Conservation (phyloP, 2,329 filamentous ascomycete genomes). For the Xylariomycetidae sp. region DNA sequence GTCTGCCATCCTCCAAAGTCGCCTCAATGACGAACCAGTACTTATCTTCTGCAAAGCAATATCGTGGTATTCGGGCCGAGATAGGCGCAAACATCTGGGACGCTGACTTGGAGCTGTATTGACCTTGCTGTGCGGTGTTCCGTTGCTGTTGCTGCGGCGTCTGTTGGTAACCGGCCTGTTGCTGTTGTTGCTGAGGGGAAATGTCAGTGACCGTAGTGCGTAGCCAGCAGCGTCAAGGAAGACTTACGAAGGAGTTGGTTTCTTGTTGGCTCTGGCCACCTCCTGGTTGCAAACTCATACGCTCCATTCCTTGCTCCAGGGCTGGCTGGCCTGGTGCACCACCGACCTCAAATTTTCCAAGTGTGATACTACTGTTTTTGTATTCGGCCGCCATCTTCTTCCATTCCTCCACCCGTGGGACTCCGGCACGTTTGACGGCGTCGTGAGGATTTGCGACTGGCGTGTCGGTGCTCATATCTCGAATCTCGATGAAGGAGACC, state of each 20-base stretch:
- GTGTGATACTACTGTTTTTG: slow-evolving; percentile 96
- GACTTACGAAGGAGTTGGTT: too few species aligned
- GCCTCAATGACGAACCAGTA: slow-evolving; percentile 99
- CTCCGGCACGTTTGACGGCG: slow-evolving; percentile 81
- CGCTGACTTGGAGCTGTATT: slow-evolving; percentile 30
- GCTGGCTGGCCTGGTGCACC: slow-evolving; percentile 35
- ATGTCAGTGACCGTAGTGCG: too few species aligned
- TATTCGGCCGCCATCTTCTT: slow-evolving; percentile 99
- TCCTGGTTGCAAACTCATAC: slow-evolving; percentile 66
- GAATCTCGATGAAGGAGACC: slow-evolving; percentile 93
- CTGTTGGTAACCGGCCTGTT: slow-evolving; percentile 32
- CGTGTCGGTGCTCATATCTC: slow-evolving; percentile 85
- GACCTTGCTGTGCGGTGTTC: slow-evolving; percentile 31
- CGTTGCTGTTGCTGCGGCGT: slow-evolving; percentile 35
- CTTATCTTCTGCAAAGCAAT: slow-evolving; percentile 95
- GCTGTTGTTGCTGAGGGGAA: too few species aligned
- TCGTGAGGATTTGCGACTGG: slow-evolving; percentile 78
- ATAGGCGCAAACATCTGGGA: slow-evolving; percentile 69
- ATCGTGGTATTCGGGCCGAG: slow-evolving; percentile 80
- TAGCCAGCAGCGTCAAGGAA: too few species aligned
- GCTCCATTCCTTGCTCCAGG: slow-evolving; percentile 68
- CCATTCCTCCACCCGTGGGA: slow-evolving; percentile 96
- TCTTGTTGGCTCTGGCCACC: slow-evolving; percentile 43
- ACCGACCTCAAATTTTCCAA: slow-evolving; percentile 79
- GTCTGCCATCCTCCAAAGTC: slow-evolving; percentile 80